These are phyloP conservation scores for Tetrapyrgos nigripes DNA, from an alignment of 1,284 basidiomycete species.

Conservation along the genomic window DNA sequence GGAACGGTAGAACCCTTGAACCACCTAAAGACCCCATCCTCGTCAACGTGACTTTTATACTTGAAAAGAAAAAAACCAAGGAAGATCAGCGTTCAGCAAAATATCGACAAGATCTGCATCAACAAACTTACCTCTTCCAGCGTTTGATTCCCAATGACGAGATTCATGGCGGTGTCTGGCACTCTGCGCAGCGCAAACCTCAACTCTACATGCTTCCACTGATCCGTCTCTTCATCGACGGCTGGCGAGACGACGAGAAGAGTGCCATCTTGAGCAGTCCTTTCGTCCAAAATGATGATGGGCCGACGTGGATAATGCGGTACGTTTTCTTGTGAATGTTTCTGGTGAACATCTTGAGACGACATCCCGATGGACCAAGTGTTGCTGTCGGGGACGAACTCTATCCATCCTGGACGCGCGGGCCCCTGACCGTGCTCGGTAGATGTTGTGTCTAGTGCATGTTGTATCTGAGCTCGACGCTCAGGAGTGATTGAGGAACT, in stretches of 20 bases:
- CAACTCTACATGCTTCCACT: background rate
- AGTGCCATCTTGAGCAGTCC: background rate
- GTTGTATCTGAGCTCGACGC: background rate
- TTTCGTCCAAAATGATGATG: background rate
- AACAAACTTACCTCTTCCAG: background rate
- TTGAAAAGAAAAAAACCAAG: no score
- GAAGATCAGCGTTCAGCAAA: no score
- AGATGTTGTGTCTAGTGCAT: background rate
- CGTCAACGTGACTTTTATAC: no score
- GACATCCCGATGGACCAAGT: background rate
- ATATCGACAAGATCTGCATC: background rate
- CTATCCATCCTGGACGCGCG: background rate
- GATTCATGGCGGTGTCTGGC: background rate
- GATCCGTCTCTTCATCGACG: background rate
- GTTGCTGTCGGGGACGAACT: background rate
- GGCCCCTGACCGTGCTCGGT: background rate
- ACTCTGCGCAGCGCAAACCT: background rate
- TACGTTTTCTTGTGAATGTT: background rate
- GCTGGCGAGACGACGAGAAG: background rate
- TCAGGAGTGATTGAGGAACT: background rate
- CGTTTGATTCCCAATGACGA: background rate
- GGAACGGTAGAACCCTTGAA: no score
- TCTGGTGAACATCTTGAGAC: background rate
- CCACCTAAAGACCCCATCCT: no score
- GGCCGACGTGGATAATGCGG: background rate